A percentile compares a stretch with the other conserved stretches of the same genome.
phyloP scores from a whole-genome alignment of 2,329 filamentous ascomycete genomes.

The Cryphonectria parasitica region DNA sequence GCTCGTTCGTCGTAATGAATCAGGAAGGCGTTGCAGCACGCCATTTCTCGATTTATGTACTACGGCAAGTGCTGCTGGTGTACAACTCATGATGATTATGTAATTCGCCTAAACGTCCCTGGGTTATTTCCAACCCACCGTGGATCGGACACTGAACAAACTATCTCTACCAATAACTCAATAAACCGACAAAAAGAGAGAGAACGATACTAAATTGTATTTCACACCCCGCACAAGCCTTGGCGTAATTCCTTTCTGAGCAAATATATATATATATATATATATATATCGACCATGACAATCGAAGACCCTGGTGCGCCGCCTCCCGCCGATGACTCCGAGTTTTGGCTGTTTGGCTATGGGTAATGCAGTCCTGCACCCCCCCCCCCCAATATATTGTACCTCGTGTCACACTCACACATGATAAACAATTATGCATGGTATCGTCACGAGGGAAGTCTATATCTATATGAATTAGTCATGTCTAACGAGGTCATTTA shows the following conservation, averaged over 20 bases:
- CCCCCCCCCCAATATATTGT: constrained; percentile 4
- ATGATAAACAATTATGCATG: not conserved
- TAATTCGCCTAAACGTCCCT: not conserved
- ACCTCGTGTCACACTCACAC: not conserved
- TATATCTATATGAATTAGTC: not conserved
- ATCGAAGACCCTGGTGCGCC: constrained; percentile 33
- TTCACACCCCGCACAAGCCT: no score
- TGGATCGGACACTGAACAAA: not conserved
- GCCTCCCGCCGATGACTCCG: constrained; percentile 48
- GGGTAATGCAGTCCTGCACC: constrained; percentile 59
- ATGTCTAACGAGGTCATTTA: constrained; percentile 2
- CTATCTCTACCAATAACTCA: not conserved
- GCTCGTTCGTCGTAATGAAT: not conserved
- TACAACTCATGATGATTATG: not conserved
- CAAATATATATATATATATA: not conserved
- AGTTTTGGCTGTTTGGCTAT: constrained; percentile 98
- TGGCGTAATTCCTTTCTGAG: not conserved
- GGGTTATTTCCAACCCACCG: not conserved
- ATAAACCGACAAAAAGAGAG: not conserved
- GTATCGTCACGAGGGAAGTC: not conserved
- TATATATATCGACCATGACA: constrained; percentile 41
- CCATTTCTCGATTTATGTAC: not conserved
- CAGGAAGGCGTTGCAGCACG: constrained; percentile 2
- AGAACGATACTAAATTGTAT: not conserved
- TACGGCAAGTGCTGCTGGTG: not conserved